Conservation (phyloP, 495 filamentous ascomycete species). For the Penicillium maclennaniae region DNA sequence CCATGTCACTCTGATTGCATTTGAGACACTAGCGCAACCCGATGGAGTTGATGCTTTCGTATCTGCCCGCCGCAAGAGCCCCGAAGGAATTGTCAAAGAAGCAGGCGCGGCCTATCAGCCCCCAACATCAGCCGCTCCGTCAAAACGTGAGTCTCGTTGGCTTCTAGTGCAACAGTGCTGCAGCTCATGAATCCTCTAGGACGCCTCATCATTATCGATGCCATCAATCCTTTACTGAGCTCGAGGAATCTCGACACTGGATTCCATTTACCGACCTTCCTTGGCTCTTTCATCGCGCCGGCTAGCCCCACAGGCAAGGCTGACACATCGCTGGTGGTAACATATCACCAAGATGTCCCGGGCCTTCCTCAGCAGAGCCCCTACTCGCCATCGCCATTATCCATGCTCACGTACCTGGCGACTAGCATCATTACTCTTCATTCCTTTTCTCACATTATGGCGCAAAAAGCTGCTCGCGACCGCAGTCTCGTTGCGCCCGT, state of each 20-base stretch:
- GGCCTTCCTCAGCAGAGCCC: conserved; percentile 49
- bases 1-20: conserved; percentile 73
- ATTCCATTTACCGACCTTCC: conserved; percentile 37
- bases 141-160: conserved; percentile 27
- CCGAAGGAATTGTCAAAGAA: conserved; percentile 58
- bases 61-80: conserved; percentile 53
- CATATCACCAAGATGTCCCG: conserved; percentile 45
- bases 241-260: conserved; percentile 23
- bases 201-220: conserved; percentile 44
- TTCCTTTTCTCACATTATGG: conserved; percentile 66
- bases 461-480: conserved; percentile 62
- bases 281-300: conserved; percentile 35
- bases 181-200: conserved; percentile 20
- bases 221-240: conserved; percentile 39
- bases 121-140: conserved; percentile 23
- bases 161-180: not conserved
- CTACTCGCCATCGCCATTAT: conserved; percentile 66
- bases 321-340: conserved; percentile 43
- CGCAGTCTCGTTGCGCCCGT: conserved; percentile 65
- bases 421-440: conserved; percentile 63
- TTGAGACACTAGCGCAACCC: conserved; percentile 60
- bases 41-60: conserved; percentile 61
- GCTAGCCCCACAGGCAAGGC: conserved; percentile 16
- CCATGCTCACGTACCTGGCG: conserved; percentile 57
- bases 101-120: conserved; percentile 29